Base-by-base conservation (phyloP, 257 asterid species). In the Rauvolfia tetraphylla region DNA sequence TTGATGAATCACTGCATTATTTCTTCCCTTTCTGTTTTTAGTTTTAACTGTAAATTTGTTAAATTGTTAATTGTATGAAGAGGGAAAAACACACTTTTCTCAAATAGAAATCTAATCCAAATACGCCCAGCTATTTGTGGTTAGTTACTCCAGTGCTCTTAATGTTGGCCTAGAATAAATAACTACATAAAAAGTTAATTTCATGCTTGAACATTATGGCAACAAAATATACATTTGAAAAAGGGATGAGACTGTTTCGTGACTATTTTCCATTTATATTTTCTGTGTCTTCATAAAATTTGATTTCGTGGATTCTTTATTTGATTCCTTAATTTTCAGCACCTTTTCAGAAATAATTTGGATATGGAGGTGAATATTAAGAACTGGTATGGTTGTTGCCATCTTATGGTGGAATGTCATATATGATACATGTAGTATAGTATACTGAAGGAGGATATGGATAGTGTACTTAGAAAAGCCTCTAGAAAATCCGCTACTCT, bases 401-500 rank as follows among this genome's bases (percentile, higher is more conserved):
- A 14, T 8, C 14, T 44, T 8, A 44, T 44, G 14, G 11, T 15
- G 22, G 2, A 49, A 49, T 49, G 18, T 49, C 54, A 49, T 49
- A 49, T 49, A 13, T 49, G 22, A 49, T 49, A 3, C 54, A 49
- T 5, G 14, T 49, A 49, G 54, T 49, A 5, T 2, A 14, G 15
- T 15, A 20, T 2, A 49, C 22, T 49, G 54, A 49, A 49, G 22
- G 51, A 46, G 51, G 54, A 49, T 15, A 49, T 49, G 15, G 15
- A n/a, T n/a, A n/a, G n/a, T n/a, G 79, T 88, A 92, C 72, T 90
- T 89, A 0, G 97, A 92, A 66, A 88, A 95, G 0, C 97, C 97
- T 15, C 97, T 80, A 0, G 97, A 92, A 75, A 92, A 92, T 18
- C 97, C 97, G n/a, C 94, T 90, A 51, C 97, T 92, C 72, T 65